Evolutionary conservation across 2,329 filamentous ascomycete genomes (phyloP), one percentile per base, ranked within the genome.

Genomic region (Sporothrix humicola): DNA sequence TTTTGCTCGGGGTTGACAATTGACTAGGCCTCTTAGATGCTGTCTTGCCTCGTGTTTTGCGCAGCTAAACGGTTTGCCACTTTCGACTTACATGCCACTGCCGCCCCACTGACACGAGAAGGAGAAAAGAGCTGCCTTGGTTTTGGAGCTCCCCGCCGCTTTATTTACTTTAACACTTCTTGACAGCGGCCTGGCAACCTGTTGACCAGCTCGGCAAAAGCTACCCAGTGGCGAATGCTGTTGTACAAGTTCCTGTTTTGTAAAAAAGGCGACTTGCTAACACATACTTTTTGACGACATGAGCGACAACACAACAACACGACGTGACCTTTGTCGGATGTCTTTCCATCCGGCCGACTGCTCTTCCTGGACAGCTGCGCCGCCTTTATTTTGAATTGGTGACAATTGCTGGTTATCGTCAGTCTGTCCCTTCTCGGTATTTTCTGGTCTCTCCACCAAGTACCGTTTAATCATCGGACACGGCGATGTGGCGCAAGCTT

Each of bases 291-390:
- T 13, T 17, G 48, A 17, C 31, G 31, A 31, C 31, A 37, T 37
- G 48, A 17, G 15, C n/a, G 48, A 17, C 48, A 52, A 17, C 48
- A 52, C 48, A 17, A 52, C 56, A 59, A 59, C 56, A 15, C 23
- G 23, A 37, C 56, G 56, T 59, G 56, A 59, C 56, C 56, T 59
- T 15, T 9, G 26, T 58, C 56, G 56, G 56, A 58, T 26, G 54
- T 20, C 54, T 20, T 37, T 20, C 12, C 23, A 15, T 26, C 56
- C 56, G 56, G 56, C 26, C 56, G 13, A 59, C 56, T 59, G 26
- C 56, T 26, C 26, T 59, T 59, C 26, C 12, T 63, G 31, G 37
- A 44, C 59, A 63, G 59, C 59, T 63, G 59, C 59, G 59, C 59
- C 17, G 37, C 8, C 6, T 12, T 15, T 23, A 15, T 42, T 42